A percentile compares a stretch with the other conserved stretches of the same genome.
phyloP scores from a whole-genome alignment of 106 monocot species.

The Cymbidium sinense region DNA sequence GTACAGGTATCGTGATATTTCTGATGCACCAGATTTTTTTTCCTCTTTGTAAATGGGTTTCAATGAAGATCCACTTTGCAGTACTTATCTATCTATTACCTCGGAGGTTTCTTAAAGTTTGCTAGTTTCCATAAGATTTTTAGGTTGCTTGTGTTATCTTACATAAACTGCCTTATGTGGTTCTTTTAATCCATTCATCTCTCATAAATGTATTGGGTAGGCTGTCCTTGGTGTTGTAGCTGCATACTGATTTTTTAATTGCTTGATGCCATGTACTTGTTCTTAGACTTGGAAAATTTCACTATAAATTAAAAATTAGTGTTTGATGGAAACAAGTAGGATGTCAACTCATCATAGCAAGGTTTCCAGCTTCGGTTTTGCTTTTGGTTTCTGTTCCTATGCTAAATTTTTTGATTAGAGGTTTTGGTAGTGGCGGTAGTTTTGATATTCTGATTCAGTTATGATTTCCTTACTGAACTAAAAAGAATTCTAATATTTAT shows the following conservation, averaged over 20 bases:
- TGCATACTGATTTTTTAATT: background rate
- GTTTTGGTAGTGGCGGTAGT: no score
- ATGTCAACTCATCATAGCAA: background rate
- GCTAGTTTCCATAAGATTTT: background rate
- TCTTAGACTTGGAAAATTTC: background rate
- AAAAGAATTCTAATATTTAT: no score
- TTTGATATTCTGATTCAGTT: no score
- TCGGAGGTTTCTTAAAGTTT: background rate
- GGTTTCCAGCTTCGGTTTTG: no score
- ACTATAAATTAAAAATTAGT: background rate
- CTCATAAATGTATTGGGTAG: background rate
- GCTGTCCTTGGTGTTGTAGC: background rate
- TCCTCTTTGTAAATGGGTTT: background rate
- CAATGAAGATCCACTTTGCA: background rate
- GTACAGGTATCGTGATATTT: conserved; percentile 57
- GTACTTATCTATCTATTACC: background rate
- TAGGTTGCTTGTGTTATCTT: background rate
- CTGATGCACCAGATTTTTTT: background rate
- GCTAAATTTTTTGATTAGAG: no score
- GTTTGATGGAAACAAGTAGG: background rate
- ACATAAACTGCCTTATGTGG: background rate
- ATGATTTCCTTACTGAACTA: no score
- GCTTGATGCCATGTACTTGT: background rate
- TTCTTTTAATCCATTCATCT: background rate
- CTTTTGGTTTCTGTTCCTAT: no score